Base-by-base conservation (phyloP, 768 basidiomycete species). In the Tricholoma bakamatsutake region DNA sequence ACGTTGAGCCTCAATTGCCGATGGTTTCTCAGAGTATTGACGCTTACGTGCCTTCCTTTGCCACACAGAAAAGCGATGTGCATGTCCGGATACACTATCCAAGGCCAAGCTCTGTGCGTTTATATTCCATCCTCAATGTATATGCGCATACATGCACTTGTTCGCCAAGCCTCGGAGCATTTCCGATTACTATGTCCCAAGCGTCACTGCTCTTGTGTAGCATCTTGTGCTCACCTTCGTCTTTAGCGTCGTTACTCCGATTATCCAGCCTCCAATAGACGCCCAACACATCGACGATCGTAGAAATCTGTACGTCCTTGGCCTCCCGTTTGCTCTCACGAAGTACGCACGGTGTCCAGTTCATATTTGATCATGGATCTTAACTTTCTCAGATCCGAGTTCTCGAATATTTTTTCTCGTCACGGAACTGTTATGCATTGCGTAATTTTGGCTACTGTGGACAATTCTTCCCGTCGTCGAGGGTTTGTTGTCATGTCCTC, bases 291-390 rank as follows among this genome's bases (percentile, higher is more conserved):
- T 71, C 52, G 77, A 76, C 62, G 79, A 84, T 61, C 87, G 90
- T 51, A 80, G 90, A 56, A 93, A 93, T 65, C 80, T 93, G 40
- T 93, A 93, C 61, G 89, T 91, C 39, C 82, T 93, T 27, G 90
- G 90, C 12, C 69, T 93, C 52, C 90, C 90, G 5, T 91, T 91
- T 63, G 85, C 87, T 62, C 76, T 92, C 33, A 84, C 85, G 15
- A 88, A 90, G 90, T 90, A 63, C 52, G 78, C 49, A 28, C 51
- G 33, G 48, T 45, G 4, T 54, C 42, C 52, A 30, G 21, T 51
- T 42, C 35, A 18, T 11, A 39, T 30, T 46, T 42, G 31, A n/a
- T 48, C 13, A 21, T 42, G 57, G 6, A 40, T 17, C 35, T 39
- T 4, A 35, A 45, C 56, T 42, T 21, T 37, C 35, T 37, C 53